Evolutionary conservation across 805 yeast species (phyloP).

Genomic region (Lachancea thermotolerans): DNA sequence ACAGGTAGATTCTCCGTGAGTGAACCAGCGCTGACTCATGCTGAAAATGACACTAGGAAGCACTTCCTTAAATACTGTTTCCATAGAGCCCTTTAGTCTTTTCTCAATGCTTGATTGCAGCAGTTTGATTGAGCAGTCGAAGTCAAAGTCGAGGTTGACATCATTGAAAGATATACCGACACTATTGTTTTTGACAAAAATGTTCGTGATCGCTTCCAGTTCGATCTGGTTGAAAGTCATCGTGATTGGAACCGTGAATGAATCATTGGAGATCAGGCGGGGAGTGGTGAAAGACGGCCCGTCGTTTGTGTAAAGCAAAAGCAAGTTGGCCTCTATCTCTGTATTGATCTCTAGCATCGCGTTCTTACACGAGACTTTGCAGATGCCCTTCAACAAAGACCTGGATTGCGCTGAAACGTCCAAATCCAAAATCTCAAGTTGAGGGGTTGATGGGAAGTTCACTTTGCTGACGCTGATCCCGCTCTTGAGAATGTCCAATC

Average conservation of each 20-base stretch:
- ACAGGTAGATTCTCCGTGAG: constrained; percentile 13
- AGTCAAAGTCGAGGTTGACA: constrained; percentile 31
- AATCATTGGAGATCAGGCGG: constrained; percentile 28
- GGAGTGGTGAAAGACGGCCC: constrained; percentile 30
- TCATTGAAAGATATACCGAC: constrained; percentile 33
- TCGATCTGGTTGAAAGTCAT: constrained; percentile 30
- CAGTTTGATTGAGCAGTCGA: constrained; percentile 32
- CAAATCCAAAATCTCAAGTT: constrained; percentile 29
- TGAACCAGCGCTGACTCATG: constrained; percentile 30
- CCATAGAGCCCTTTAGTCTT: constrained; percentile 30
- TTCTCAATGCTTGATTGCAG: constrained; percentile 30
- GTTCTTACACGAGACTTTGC: constrained; percentile 29
- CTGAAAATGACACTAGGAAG: constrained; percentile 31
- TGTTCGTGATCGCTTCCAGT: constrained; percentile 31
- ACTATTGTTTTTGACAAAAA: constrained; percentile 29
- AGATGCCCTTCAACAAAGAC: constrained; percentile 30
- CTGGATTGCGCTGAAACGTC: constrained; percentile 29
- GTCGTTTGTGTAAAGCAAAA: constrained; percentile 23
- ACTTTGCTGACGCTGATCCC: constrained; percentile 29
- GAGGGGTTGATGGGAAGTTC: constrained; percentile 26
- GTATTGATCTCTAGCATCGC: constrained; percentile 31
- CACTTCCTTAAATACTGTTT: constrained; percentile 29
- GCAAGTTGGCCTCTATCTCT: constrained; percentile 30
- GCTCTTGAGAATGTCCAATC: constrained; percentile 23
- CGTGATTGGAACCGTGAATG: constrained; percentile 31